Evolutionary conservation across 148 eudicot genomes (phyloP).

Genomic region (Vaccinium vitisidaea): DNA sequence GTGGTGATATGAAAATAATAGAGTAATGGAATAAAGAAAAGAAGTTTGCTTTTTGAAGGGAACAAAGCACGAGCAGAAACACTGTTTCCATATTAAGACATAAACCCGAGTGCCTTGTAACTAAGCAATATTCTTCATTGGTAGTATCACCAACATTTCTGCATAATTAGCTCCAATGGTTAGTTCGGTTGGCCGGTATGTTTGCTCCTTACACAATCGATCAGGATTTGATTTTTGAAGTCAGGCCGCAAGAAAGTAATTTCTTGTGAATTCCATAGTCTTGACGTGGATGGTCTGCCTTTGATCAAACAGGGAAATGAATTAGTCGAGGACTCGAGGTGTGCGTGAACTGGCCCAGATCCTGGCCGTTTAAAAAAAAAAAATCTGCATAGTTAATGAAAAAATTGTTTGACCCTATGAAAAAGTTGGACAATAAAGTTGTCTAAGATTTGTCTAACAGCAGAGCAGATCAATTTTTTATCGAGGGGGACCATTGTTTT

Average conservation of each 20-base stretch:
- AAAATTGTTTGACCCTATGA: not conserved
- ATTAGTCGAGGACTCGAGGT: too few relatives aligned
- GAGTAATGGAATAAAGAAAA: conserved; percentile 3
- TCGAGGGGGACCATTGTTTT: not conserved
- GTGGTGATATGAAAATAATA: not conserved
- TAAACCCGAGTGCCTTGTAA: not conserved
- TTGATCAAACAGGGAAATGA: too few relatives aligned
- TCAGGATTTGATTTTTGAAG: too few relatives aligned
- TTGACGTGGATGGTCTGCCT: too few relatives aligned
- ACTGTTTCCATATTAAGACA: not conserved
- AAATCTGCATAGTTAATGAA: not conserved
- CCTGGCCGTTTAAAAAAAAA: too few relatives aligned
- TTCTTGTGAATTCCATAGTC: too few relatives aligned
- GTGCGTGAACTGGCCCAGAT: too few relatives aligned
- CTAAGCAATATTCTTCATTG: not conserved
- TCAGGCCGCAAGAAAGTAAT: too few relatives aligned
- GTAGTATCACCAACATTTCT: not conserved
- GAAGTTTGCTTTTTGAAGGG: not conserved
- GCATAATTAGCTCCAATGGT: too few relatives aligned
- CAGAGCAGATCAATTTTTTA: not conserved
- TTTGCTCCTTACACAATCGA: too few relatives aligned
- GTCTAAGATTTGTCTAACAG: not conserved
- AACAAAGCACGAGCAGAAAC: not conserved
- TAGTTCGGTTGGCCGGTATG: too few relatives aligned
- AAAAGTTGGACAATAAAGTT: not conserved